phyloP scores from a whole-genome alignment of 257 asterid genomes.

The Rhazya stricta region DNA sequence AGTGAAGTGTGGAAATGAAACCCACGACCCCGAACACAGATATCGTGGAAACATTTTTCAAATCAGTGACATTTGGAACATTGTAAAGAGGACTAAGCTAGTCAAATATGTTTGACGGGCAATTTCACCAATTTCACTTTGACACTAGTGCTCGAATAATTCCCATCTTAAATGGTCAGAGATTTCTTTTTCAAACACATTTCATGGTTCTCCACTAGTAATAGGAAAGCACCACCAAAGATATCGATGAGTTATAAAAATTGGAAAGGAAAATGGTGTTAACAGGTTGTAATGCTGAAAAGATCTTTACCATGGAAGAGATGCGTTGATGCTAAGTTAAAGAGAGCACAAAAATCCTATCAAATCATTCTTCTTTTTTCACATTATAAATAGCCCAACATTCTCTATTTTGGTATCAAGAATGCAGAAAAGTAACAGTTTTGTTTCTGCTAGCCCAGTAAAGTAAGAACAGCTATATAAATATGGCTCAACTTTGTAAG shows the following conservation, averaged over 20 bases:
- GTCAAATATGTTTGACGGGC: background rate
- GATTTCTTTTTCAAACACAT: background rate
- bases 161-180: background rate
- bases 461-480: background rate
- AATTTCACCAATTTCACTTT: background rate
- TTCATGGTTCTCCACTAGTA: background rate
- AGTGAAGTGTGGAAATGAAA: too few species aligned
- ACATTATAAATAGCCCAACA: conserved; percentile 4
- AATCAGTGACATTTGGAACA: too few species aligned
- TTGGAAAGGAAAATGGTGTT: background rate
- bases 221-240: background rate
- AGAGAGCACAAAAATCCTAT: background rate
- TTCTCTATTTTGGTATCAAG: background rate
- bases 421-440: too few species aligned
- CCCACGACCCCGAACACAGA: too few species aligned
- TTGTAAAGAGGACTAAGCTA: too few species aligned
- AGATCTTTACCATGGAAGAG: background rate
- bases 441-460: background rate
- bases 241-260: background rate
- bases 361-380: background rate
- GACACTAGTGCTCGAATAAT: background rate
- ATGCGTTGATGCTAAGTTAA: background rate
- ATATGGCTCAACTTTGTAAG: conserved; percentile 48
- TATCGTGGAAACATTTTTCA: too few species aligned
- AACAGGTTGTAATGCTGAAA: background rate